Evolutionary conservation across 192 early-diverging fungal genomes (phyloP).

Genomic region (Anaeromyces robustus): DNA sequence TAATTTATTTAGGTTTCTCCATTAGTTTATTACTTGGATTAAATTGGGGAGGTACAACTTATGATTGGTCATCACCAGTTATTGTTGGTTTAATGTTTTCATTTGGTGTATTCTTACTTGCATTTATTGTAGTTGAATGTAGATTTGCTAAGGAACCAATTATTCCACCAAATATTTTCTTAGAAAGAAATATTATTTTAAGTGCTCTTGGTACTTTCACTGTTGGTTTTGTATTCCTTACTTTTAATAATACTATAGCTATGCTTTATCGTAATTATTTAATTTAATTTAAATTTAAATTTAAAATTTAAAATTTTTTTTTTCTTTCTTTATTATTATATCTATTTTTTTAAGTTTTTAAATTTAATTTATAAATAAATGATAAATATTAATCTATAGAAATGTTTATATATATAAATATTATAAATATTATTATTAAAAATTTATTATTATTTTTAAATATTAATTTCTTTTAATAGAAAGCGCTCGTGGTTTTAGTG

Average conservation of each 20-base stretch:
- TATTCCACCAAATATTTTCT: background rate
- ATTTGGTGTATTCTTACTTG: background rate
- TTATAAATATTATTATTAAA: too few species aligned
- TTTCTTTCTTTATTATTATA: too few species aligned
- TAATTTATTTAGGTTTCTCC: conserved; percentile 6
- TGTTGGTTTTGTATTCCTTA: background rate
- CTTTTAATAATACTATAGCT: background rate
- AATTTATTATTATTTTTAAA: too few species aligned
- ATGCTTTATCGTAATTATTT: background rate
- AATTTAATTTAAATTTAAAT: too few species aligned
- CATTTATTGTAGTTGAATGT: background rate
- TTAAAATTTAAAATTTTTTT: too few species aligned
- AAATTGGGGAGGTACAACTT: conserved; percentile 42
- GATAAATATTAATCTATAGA: too few species aligned
- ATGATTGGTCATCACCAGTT: conserved; percentile 22
- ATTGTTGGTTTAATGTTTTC: background rate
- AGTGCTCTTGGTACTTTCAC: background rate
- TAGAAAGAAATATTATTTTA: background rate
- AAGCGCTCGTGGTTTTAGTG: background rate
- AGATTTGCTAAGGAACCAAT: background rate
- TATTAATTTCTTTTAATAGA: too few species aligned
- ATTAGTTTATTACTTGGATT: conserved; percentile 36
- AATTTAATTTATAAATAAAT: too few species aligned
- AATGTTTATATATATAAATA: too few species aligned
- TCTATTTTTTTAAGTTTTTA: too few species aligned